Evolutionary conservation across 176 grass and related monocot species (phyloP), one percentile per base, ranked within the genome.

Genomic region (Cenchrus purpureus): DNA sequence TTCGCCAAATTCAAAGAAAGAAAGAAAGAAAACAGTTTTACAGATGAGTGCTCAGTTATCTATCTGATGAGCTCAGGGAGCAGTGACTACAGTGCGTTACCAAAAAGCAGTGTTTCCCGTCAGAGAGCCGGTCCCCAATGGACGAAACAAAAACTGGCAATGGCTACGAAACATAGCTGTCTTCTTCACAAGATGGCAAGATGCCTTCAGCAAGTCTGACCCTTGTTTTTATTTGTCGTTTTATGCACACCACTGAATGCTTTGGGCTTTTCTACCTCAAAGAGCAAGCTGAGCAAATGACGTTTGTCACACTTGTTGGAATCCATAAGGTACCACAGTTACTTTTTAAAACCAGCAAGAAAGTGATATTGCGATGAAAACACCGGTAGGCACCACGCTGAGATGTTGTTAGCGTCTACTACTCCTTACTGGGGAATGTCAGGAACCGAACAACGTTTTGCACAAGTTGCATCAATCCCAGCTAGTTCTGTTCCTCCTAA

Each of bases 401-500:
- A 51, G 46, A 50, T 45, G 12, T 87, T 54, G 20, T 31, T 14
- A 19, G 57, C 3, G 37, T 70, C 20, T 51, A 58, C 40, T 4
- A 32, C 31, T 32, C 31, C 2, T 32, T 32, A 32, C 31, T 32
- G 14, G 10, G 58, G n/a, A 62, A 87, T 19, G 65, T 0, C 44
- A 76, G 12, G 43, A 9, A 60, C 67, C 19, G 57, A 12, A 65
- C 37, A 16, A 46, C 45, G 1, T 6, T 64, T 62, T 76, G 13
- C 64, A 22, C 14, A 75, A 64, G 55, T 28, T 76, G 34, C 62
- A 69, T 99, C 79, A 96, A 73, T 99, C 93, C 93, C 93, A 96
- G 84, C 84, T 94, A 55, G 76, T 87, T 74, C 79, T 82, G 43
- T 76, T 94, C 50, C 93, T 86, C 44, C 97, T 92, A 79, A 92